Evolutionary conservation across 1,284 basidiomycete genomes (phyloP).

Genomic region (Microbotryum intermedium): DNA sequence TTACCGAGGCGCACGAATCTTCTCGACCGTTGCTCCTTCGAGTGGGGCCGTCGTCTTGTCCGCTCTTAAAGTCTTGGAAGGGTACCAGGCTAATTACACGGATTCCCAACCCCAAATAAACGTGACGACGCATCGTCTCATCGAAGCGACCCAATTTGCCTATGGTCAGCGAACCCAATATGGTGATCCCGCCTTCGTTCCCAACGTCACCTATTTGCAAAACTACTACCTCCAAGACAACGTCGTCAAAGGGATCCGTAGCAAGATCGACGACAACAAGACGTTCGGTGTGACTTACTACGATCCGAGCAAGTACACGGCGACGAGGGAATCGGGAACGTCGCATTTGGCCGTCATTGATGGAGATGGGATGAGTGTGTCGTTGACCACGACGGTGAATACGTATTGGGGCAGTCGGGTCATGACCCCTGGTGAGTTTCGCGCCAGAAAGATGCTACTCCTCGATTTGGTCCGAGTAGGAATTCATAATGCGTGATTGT

Average conservation of each 20-base stretch:
- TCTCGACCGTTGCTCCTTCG: constrained; percentile 35
- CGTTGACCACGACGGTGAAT: constrained; percentile 44
- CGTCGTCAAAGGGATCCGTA: constrained; percentile 33
- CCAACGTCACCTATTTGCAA: constrained; percentile 40
- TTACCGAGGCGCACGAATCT: constrained; percentile 28
- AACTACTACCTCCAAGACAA: constrained; percentile 35
- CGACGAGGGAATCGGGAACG: constrained; percentile 39
- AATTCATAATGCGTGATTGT: constrained; percentile 14
- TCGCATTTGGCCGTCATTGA: constrained; percentile 41
- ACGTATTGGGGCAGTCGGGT: constrained; percentile 39
- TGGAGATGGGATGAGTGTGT: constrained; percentile 39
- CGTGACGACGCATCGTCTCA: constrained; percentile 39
- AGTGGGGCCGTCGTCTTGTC: constrained; percentile 37
- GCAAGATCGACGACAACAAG: constrained; percentile 31
- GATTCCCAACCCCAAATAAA: constrained; percentile 30
- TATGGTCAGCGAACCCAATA: constrained; percentile 41
- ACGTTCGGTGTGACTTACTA: constrained; percentile 37
- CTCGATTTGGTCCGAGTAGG: too few relatives aligned
- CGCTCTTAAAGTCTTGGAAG: constrained; percentile 37
- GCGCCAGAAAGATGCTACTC: background rate
- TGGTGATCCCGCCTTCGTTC: constrained; percentile 42
- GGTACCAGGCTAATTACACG: constrained; percentile 26
- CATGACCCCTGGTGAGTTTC: constrained; percentile 23
- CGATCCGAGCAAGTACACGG: constrained; percentile 37
- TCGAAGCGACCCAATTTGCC: constrained; percentile 42